phyloP scores from a whole-genome alignment of 1,284 basidiomycete species.

The Rhodotorula sp. region DNA sequence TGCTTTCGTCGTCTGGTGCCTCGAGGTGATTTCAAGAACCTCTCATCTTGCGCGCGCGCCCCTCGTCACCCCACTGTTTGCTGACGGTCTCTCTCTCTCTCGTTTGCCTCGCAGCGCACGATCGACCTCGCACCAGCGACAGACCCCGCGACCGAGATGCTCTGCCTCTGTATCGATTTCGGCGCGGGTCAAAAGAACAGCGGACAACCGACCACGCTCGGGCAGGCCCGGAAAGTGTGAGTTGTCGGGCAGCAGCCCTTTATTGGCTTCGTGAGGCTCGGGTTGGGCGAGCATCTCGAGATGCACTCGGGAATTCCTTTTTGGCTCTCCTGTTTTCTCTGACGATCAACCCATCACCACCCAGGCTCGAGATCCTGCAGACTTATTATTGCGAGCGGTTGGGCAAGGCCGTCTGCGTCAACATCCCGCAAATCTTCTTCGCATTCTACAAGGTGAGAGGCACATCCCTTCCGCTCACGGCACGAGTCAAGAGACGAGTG shows the following conservation, averaged over 20 bases:
- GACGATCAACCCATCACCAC: background rate
- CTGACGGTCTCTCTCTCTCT: slow-evolving; percentile 30
- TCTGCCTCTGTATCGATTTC: slow-evolving; percentile 45
- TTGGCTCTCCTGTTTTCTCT: background rate
- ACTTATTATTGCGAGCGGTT: slow-evolving; percentile 48
- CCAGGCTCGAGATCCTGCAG: slow-evolving; percentile 41
- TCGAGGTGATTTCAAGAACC: slow-evolving; percentile 43
- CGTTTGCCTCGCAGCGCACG: slow-evolving; percentile 41
- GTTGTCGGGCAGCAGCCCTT: background rate
- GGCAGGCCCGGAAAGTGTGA: slow-evolving; percentile 42
- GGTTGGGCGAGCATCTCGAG: too few relatives aligned
- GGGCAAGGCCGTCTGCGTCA: slow-evolving; percentile 50
- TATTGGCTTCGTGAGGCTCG: too few relatives aligned
- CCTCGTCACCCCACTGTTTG: background rate
- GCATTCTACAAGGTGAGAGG: slow-evolving; percentile 32
- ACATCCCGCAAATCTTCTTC: slow-evolving; percentile 40
- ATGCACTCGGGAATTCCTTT: too few relatives aligned
- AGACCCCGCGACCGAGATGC: slow-evolving; percentile 34
- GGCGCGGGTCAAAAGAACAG: slow-evolving; percentile 37
- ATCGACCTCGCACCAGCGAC: slow-evolving; percentile 46
- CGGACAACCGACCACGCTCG: slow-evolving; percentile 42
- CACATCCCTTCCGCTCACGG: background rate
- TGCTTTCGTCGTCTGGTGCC: slow-evolving; percentile 51
- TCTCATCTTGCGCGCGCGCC: background rate
- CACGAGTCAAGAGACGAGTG: background rate